Base-by-base conservation (phyloP, 179 eudicot genomes). In the Silene vulgaris region DNA sequence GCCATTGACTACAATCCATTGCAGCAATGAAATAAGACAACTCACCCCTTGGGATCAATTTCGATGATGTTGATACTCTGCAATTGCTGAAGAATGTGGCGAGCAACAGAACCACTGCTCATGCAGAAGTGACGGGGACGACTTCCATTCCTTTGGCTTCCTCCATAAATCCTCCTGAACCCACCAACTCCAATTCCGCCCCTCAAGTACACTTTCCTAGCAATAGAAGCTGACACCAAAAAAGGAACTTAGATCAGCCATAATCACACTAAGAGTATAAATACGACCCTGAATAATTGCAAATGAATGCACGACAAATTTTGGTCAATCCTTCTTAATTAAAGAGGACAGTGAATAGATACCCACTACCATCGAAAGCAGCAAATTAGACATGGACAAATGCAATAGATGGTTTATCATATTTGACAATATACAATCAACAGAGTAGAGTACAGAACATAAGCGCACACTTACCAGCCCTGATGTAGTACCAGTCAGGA, bases 181-280 rank as follows among this genome's bases (percentile, higher is more conserved):
- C 80, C 91, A 80, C 97, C 97, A 72, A 91, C 96, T 28, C 97
- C 97, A 75, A 91, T 74, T 50, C 97, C 96, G 4, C 91, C 90
- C 76, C 97, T 90, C 84, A 88, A 71, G 79, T 91, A 91, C 74
- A 91, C 78, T 68, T 91, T 91, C 83, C 97, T 86, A 64, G 92
- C 97, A 82, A 88, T 91, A 30, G 97, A 91, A 74, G 96, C 96
- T 91, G 17, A 8, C 23, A 69, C 8, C 7, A 28, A 30, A 1
- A 62, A 21, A 23, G 3, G 17, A 68, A 8, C 14, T 37, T 11
- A 8, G 2, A 13, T 40, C 29, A 69, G 30, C 16, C 43, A 40
- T 26, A 40, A 7, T 8, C 11, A 19, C 14, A 35, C 7, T 8
- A 5, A 4, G 8, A 28, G 3, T 3, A 1, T 14, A 26, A 7